These are phyloP conservation scores for Porpolomopsis calyptriformis DNA, from an alignment of 768 basidiomycete species.

Conservation along the genomic window DNA sequence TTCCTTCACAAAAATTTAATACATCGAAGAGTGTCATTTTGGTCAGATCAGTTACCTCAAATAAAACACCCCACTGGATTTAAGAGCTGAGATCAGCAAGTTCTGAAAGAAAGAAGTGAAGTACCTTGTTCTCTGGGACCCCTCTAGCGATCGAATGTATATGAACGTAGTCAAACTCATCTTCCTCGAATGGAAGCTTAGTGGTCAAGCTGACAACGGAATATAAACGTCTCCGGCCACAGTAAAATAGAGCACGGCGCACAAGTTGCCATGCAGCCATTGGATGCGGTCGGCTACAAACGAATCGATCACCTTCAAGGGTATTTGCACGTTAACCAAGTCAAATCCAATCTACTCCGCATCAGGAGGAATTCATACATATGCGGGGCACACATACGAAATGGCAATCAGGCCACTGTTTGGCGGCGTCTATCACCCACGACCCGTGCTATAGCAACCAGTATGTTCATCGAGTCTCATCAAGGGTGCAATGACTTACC, in stretches of 20 bases:
- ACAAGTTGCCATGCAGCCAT: conserved; percentile 79
- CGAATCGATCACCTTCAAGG: conserved; percentile 39
- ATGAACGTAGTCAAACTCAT: conserved; percentile 76
- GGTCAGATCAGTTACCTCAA: conserved; percentile 37
- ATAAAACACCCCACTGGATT: conserved; percentile 53
- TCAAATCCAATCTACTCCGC: conserved; percentile 61
- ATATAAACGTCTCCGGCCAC: neutral
- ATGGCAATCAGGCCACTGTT: conserved; percentile 53
- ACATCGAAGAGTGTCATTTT: conserved; percentile 1
- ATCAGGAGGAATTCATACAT: neutral
- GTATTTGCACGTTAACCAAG: conserved; percentile 64
- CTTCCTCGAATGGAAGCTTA: conserved; percentile 70
- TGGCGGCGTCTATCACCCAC: conserved; percentile 67
- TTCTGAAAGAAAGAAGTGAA: conserved; percentile 9
- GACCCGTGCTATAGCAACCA: conserved; percentile 40
- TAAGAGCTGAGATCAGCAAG: conserved; percentile 5
- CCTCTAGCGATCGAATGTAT: conserved; percentile 54
- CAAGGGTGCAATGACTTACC: conserved; percentile 30
- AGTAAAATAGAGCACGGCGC: conserved; percentile 8
- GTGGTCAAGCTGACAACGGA: conserved; percentile 49
- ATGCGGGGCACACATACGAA: conserved; percentile 36
- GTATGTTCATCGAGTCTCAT: neutral
- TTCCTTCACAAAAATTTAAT: conserved; percentile 41
- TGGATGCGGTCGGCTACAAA: conserved; percentile 46
- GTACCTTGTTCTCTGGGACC: conserved; percentile 69